Conservation (phyloP, 352 stramenopile species). For the Phytophthora agathidicida region DNA sequence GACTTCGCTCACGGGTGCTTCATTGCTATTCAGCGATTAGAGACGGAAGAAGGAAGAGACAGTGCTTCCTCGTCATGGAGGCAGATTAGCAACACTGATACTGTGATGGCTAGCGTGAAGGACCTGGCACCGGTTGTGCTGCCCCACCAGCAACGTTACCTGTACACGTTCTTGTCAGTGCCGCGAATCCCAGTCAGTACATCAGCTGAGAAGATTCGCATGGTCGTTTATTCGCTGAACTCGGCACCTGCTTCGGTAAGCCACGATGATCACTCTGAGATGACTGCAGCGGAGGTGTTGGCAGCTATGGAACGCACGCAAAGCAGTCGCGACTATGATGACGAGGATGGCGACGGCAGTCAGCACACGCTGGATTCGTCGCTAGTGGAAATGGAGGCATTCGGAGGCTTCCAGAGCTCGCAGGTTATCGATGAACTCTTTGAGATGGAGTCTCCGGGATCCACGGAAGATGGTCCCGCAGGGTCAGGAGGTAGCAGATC, state of each 20-base stretch:
- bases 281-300: constrained; percentile 75
- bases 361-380: constrained; percentile 59
- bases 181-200: constrained; percentile 68
- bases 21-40: constrained; percentile 78
- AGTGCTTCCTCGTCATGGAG: constrained; percentile 54
- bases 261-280: constrained; percentile 68
- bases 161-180: constrained; percentile 88
- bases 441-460: constrained; percentile 74
- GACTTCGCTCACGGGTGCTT: constrained; percentile 78
- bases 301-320: constrained; percentile 69
- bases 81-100: constrained; percentile 86
- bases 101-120: constrained; percentile 66
- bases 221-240: constrained; percentile 77
- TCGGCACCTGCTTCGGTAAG: constrained; percentile 45
- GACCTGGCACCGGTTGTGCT: constrained; percentile 32
- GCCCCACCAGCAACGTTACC: constrained; percentile 48
- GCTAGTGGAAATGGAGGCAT: constrained; percentile 48
- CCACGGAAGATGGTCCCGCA: constrained; percentile 40
- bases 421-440: constrained; percentile 85
- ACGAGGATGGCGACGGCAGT: constrained; percentile 37
- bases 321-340: constrained; percentile 42
- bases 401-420: constrained; percentile 38
- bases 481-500: constrained; percentile 22
- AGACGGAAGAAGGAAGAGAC: constrained; percentile 36
- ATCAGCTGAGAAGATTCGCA: constrained; percentile 69